Evolutionary conservation across 176 grass and related monocot species (phyloP).

Genomic region (barley (Hordeum vulgare)): MorexV3_pseudomolecules_assembly NC_058518.1:15091313-15091812

Average conservation of each 20-base stretch:
- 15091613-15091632: background rate
- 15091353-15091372: background rate
- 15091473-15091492: background rate
- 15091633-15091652: background rate
- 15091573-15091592: background rate
- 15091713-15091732: background rate
- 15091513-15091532: background rate
- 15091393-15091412: background rate
- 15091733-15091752: background rate
- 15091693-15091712: background rate
- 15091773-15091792: background rate
- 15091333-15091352: background rate
- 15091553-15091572: background rate
- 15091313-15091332: background rate
- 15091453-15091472: background rate
- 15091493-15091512: background rate
- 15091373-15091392: background rate
- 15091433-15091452: background rate
- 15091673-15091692: background rate
- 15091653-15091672: background rate
- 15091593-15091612: background rate
- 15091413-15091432: background rate
- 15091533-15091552: background rate
- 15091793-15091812: background rate
- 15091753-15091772: background rate